Evolutionary conservation across 2,329 filamentous ascomycete species (phyloP), one percentile per base, ranked within the genome.

Genomic region (Harringtonia aguacate): DNA sequence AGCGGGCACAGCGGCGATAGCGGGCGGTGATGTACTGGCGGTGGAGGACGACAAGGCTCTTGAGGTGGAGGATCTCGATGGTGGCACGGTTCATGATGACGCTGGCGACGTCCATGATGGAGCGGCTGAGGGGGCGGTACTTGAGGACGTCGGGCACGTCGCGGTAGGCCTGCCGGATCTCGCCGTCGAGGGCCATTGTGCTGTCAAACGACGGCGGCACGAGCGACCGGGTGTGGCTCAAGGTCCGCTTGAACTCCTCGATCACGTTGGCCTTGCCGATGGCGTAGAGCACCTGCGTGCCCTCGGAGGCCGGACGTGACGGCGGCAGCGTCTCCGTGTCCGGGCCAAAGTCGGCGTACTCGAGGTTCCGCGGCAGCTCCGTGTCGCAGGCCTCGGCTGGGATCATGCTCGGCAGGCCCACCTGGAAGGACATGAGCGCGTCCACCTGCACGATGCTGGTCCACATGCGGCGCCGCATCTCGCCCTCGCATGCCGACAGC

Each of bases 321-420:
- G 60, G 17, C 5, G 66, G 65, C n/a, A 69, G 48, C 6, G 2
- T 12, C 2, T 17, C 13, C 7, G 49, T 52, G 6, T 49, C 52
- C 20, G 55, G 62, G 6, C 50, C 39, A 39, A 70, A 58, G 39
- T 69, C 66, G 2, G 58, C 51, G 46, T 68, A 58, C 2, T 61
- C 53, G 4, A 69, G 53, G 36, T 68, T 69, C 1, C 56, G 52
- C 4, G 66, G 66, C 15, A 60, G 52, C 12, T 53, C 44, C 0
- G 62, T 60, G 48, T 69, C 42, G 22, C 42, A 44, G 15, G 37
- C 39, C 18, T 42, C 46, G 21, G 30, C 12, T 2, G 43, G 64
- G 13, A 71, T 62, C 61, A 71, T 67, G n/a, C 65, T 66, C 3
- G 69, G 70, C 17, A 72, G 55, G 0, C 69, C 69, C 31, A 70